Evolutionary conservation across 352 stramenopile genomes (phyloP).

Genomic region (Globisporangium echinulatum): DNA sequence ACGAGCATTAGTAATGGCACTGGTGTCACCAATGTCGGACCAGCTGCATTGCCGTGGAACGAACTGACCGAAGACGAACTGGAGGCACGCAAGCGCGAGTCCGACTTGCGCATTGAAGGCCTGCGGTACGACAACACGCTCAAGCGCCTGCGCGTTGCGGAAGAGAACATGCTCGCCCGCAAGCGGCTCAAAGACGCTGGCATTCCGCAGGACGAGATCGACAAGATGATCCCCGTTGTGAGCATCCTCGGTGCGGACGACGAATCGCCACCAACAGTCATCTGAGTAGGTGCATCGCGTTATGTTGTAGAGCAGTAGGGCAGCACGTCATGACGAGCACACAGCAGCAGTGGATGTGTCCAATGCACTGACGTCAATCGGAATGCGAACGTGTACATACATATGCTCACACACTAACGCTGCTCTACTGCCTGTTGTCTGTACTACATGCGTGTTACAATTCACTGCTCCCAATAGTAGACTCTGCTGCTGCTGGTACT

Average conservation of each 20-base stretch:
- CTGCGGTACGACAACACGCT: slow-evolving; percentile 19
- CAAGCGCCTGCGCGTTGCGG: slow-evolving; percentile 11
- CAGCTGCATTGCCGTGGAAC: slow-evolving; percentile 4
- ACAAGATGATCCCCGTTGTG: slow-evolving; percentile 13
- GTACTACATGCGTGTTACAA: too few species aligned
- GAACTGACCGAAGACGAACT: slow-evolving; percentile 13
- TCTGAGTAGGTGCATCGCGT: too few species aligned
- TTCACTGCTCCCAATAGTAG: too few species aligned
- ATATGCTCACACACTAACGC: too few species aligned
- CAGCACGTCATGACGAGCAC: too few species aligned
- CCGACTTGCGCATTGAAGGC: slow-evolving; percentile 14
- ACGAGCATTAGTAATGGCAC: background rate
- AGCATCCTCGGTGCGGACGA: background rate
- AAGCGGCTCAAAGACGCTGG: slow-evolving; percentile 39
- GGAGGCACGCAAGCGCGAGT: slow-evolving; percentile 15
- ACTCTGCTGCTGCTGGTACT: too few species aligned
- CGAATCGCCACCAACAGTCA: background rate
- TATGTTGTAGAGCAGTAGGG: too few species aligned
- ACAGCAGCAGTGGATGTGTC: too few species aligned
- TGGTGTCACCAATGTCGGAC: too few species aligned
- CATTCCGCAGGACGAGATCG: slow-evolving; percentile 15
- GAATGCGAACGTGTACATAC: too few species aligned
- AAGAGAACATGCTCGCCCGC: slow-evolving; percentile 29
- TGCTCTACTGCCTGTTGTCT: too few species aligned
- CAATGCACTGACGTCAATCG: too few species aligned